Percentiles rank a stretch among this genome's conserved stretches.
Conservation (phyloP, 2,329 filamentous ascomycete species). For the Aureobasidium sp. region DNA sequence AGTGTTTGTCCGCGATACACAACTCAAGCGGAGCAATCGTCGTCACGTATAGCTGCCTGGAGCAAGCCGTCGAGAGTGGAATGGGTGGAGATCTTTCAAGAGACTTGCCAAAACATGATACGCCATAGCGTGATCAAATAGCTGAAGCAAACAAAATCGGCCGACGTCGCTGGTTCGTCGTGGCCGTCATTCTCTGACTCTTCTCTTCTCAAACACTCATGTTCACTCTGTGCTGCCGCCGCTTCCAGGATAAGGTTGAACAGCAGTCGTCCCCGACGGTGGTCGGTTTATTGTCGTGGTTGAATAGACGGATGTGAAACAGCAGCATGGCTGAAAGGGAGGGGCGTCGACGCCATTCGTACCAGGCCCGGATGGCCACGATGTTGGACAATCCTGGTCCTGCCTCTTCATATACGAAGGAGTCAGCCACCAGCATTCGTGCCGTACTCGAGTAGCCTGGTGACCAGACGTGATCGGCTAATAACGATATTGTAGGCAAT, state of each 20-base stretch:
- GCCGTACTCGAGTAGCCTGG: not conserved
- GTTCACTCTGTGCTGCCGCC: not conserved
- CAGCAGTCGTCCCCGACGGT: not conserved
- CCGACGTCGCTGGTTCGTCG: not conserved
- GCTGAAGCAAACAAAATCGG: not conserved
- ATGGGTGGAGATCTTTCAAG: not conserved
- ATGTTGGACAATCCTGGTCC: not conserved
- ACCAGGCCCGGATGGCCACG: not conserved
- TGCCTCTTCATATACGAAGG: not conserved
- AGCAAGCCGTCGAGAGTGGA: not conserved
- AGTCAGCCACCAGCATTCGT: slow-evolving; percentile 9
- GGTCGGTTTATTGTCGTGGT: not conserved
- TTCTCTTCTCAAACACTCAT: not conserved
- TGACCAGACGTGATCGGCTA: slow-evolving; percentile 8
- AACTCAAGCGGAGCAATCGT: not conserved
- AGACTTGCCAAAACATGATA: not conserved
- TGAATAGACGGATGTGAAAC: not conserved
- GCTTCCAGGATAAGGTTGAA: not conserved
- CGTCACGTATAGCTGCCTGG: not conserved
- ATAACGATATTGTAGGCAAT: not conserved
- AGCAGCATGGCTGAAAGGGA: not conserved
- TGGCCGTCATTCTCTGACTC: not conserved
- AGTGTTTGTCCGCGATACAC: not conserved
- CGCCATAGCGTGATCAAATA: not conserved
- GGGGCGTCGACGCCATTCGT: slow-evolving; percentile 1